Base-by-base conservation (phyloP, 352 stramenopile genomes). In the Globisporangium apiculatum region DNA sequence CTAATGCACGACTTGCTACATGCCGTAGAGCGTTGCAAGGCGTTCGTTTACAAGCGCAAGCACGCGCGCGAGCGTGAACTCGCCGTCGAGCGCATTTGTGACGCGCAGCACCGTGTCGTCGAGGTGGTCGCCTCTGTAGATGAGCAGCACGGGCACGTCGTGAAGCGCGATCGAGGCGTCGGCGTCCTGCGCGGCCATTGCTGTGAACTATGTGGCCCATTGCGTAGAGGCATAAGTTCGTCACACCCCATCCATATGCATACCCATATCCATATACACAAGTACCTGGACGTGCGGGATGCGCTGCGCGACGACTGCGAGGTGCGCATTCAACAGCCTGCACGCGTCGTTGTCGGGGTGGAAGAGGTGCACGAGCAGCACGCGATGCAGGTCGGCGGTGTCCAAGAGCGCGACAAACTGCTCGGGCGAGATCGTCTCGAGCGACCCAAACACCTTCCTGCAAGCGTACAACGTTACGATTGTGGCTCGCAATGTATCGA, bases 291-390 rank as follows among this genome's bases (percentile, higher is more conserved):
- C 57, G 41, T 86, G 72, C 6, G 78, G 55, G 45, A 87, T 64
- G n/a, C 81, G 69, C 17, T 51, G 54, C 49, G 78, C 79, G n/a
- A 92, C 61, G 40, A 67, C 14, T 57, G 76, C 67, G 2, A 94
- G 66, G 50, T 88, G 79, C 31, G 71, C 57, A 55, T 94, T 94
- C 15, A 94, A 60, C 35, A 91, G 62, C 1, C 60, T 51, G 38
- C 84, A 94, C n/a, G 77, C 64, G 53, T 91, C 87, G 66, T 78
- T 94, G 31, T 89, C 79, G 0, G 72, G 60, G 43, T 89, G 69
- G 48, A 81, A 90, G 5, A 92, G 67, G 51, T 92, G 82, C 37
- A 92, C 69, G 18, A 89, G 49, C 55, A 73, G 65, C 12, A 62
- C 58, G 41, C 60, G 49, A 45, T 68, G 57, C 45, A 65, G 48